Evolutionary conservation across 345 rosid genomes (phyloP), one percentile per base, ranked within the genome.

Genomic region (Populus tremula): DNA sequence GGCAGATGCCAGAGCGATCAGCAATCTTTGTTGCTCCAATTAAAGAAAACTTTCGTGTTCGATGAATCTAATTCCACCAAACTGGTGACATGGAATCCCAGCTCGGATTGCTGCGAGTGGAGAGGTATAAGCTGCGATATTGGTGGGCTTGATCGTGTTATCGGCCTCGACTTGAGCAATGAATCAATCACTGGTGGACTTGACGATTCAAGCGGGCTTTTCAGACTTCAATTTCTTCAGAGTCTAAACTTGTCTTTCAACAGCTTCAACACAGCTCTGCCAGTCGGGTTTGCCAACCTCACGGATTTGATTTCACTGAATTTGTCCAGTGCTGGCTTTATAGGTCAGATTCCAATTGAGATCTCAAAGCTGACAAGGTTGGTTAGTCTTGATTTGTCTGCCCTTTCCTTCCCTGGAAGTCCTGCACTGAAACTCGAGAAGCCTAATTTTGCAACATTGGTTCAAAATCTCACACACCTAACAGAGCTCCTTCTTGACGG

Each of bases 301-400:
- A 71, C 78, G 20, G 50, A 75, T 39, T 69, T 90, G 76, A 25
- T 8, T 31, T 35, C 80, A 65, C 74, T 79, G 38, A 89, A 89
- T 72, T 70, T 89, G 64, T 89, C 90, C 0, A 79, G 79, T 66
- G 80, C 88, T 35, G 87, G 87, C 31, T 81, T 86, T 25, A n/a
- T 2, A 2, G 88, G 87, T 5, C 88, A 85, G 63, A 38, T 89
- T 67, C 89, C 90, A 0, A 3, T 7, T 36, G 76, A 17, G 20
- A 70, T 89, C 64, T 87, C 90, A 21, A 5, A 36, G 18, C 0
- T 90, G 88, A 69, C 71, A 17, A 81, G 33, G 67, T 74, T 90
- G 83, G 85, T 82, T 1, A 25, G 25, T 25, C 25, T 25, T 36
- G 91, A 88, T 78, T 77, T 90, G 12, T 87, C 93, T n/a, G 1